Conservation (phyloP, 2,329 filamentous ascomycete species). For the Colletotrichum sp. region DNA sequence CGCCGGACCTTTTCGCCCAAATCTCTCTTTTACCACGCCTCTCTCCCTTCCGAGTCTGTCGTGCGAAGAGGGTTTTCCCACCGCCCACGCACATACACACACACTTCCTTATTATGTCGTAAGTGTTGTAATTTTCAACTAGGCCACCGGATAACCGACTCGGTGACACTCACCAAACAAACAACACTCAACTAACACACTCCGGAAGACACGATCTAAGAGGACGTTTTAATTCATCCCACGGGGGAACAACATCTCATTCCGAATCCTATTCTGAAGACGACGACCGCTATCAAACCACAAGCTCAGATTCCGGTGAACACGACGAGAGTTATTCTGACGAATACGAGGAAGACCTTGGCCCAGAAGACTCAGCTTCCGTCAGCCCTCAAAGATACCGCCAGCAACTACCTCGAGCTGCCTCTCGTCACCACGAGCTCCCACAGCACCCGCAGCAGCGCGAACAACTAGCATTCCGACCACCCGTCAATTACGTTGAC, state of each 20-base stretch:
- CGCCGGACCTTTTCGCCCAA: slow-evolving; percentile 20
- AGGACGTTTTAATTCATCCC: slow-evolving; percentile 20
- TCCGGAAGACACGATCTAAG: slow-evolving; percentile 8
- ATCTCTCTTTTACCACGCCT: slow-evolving; percentile 47
- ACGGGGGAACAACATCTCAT: slow-evolving; percentile 27
- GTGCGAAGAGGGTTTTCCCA: slow-evolving; percentile 46
- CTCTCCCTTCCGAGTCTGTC: slow-evolving; percentile 45
- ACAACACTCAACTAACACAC: slow-evolving; percentile 22
- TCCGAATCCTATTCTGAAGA: slow-evolving; percentile 42
- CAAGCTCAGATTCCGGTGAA: slow-evolving; percentile 30
- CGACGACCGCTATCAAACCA: slow-evolving; percentile 39
- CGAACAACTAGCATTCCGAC: neutral
- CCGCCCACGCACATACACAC: slow-evolving; percentile 19
- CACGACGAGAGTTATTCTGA: slow-evolving; percentile 31
- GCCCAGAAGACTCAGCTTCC: slow-evolving; percentile 62
- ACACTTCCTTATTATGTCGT: slow-evolving; percentile 41
- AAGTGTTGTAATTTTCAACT: slow-evolving; percentile 26
- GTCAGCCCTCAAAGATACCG: slow-evolving; percentile 36
- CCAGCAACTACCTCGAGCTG: slow-evolving; percentile 16
- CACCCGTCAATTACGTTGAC: slow-evolving; percentile 24
- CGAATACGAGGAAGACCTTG: slow-evolving; percentile 41
- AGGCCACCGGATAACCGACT: slow-evolving; percentile 18
- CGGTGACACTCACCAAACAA: slow-evolving; percentile 10
- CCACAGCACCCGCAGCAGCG: slow-evolving; percentile 31
- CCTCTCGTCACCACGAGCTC: slow-evolving; percentile 25